Conservation (phyloP, 768 basidiomycete species). For the Tephrocybe sp. region DNA sequence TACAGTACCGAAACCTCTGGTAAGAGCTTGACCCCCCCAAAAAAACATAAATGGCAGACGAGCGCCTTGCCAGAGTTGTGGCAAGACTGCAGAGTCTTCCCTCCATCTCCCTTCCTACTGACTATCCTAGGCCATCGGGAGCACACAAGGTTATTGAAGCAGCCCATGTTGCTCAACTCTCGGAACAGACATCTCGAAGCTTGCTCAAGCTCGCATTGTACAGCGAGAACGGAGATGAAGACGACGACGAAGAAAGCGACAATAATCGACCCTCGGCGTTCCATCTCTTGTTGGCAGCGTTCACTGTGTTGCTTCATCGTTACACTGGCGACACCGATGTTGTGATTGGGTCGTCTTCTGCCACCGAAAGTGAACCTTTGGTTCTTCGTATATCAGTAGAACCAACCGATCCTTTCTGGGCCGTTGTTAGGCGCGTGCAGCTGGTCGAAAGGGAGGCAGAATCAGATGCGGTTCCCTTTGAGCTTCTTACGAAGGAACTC, state of each 20-base stretch:
- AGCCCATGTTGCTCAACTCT: constrained; percentile 67
- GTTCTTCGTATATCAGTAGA: constrained; percentile 83
- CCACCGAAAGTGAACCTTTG: constrained; percentile 72
- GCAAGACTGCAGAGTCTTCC: constrained; percentile 78
- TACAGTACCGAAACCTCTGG: background rate
- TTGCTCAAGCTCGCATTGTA: constrained; percentile 82
- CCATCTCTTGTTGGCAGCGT: constrained; percentile 90
- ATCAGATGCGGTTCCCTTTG: constrained; percentile 78
- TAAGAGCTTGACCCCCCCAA: background rate
- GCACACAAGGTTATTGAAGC: constrained; percentile 83
- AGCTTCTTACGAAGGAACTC: constrained; percentile 68
- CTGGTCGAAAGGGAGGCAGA: constrained; percentile 83
- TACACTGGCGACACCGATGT: constrained; percentile 96
- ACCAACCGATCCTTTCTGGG: constrained; percentile 86
- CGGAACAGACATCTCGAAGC: constrained; percentile 72
- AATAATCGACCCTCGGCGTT: constrained; percentile 73
- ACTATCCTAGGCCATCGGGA: constrained; percentile 85
- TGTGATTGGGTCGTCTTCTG: constrained; percentile 86
- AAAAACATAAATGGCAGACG: constrained; percentile 35
- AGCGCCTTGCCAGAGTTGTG: constrained; percentile 55
- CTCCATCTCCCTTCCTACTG: constrained; percentile 89
- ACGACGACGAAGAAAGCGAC: constrained; percentile 44
- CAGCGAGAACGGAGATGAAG: constrained; percentile 53
- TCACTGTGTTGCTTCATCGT: constrained; percentile 86
- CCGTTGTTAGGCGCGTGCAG: constrained; percentile 83